Base-by-base conservation (phyloP, 2,329 filamentous ascomycete genomes). In the Cladophialophora chaetospira region DNA sequence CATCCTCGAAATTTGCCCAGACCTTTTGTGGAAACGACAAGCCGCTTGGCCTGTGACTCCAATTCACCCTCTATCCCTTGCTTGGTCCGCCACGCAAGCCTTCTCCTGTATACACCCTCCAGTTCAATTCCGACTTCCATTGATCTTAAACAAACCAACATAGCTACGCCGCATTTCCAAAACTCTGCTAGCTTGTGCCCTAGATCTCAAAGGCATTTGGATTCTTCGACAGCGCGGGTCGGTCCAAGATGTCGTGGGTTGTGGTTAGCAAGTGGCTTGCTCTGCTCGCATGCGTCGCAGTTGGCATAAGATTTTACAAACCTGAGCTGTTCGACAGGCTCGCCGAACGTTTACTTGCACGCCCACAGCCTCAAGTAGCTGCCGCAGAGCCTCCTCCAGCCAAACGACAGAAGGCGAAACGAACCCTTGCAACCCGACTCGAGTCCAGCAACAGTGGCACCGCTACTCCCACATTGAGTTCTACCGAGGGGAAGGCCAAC, bases 321-420 rank as follows among this genome's bases (percentile, higher is more conserved):
- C 59, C 59, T 23, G 51, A 50, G 5, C 33, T 60, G 36, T 62
- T 64, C 53, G 43, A 54, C 29, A 64, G 57, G 47, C 46, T 64
- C 17, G 53, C 54, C 3, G 48, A 50, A 29, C 45, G 48, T 5
- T 31, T 43, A 6, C 33, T 36, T 15, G n/a, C 44, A 44, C 52
- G 48, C 31, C 9, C 49, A 43, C 50, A 47, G 43, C 23, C 36
- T 6, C 19, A 38, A 17, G 13, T 17, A 9, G 47, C 29, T 9
- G 25, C 31, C 6, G 25, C 53, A 42, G 44, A 52, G 26, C 62
- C 57, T 36, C 38, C 51, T 10, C 19, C 54, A 29, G 53, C 36
- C 28, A 62, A 62, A 46, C 53, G 53, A 36, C 51, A 59, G 47
- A 65, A 63, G 44, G 10, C 57, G 11, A 65, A 65, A 44, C 60